Percentiles rank a stretch among this genome's conserved stretches.
These are phyloP conservation scores for Heritiera littoralis DNA, from an alignment of 345 rosid species.

Conservation along the genomic window DNA sequence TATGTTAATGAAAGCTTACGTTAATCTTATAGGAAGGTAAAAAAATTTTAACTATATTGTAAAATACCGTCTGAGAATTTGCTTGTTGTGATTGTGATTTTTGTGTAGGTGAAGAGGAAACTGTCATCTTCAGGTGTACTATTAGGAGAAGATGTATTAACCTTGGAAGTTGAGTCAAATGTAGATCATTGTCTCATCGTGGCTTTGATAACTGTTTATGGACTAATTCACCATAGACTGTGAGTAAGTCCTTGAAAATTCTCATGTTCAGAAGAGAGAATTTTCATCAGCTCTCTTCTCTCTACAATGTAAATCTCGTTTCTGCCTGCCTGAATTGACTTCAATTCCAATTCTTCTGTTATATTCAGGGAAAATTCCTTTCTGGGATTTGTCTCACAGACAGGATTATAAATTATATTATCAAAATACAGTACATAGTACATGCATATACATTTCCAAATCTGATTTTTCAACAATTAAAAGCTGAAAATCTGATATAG, in stretches of 20 bases:
- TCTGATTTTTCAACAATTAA: neutral
- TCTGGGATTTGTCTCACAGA: neutral
- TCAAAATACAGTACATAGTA: neutral
- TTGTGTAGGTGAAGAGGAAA: constrained; percentile 45
- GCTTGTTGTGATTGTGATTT: neutral
- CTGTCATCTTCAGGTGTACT: constrained; percentile 40
- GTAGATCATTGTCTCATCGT: constrained; percentile 51
- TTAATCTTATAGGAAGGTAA: too few relatives aligned
- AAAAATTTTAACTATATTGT: too few relatives aligned
- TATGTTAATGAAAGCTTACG: too few relatives aligned
- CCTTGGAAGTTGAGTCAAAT: constrained; percentile 50
- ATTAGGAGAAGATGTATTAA: constrained; percentile 53
- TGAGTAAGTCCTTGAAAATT: neutral
- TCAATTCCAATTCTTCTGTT: neutral
- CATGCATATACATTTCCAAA: neutral
- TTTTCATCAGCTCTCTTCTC: neutral
- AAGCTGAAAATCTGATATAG: neutral
- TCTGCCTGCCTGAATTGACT: neutral
- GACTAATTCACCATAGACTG: constrained; percentile 31
- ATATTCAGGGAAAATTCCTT: neutral
- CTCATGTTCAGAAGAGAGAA: neutral
- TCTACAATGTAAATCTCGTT: neutral
- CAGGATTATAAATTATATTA: neutral
- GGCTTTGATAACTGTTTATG: constrained; percentile 49
- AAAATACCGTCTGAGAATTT: neutral